A percentile compares a stretch with the other conserved stretches of the same genome.
Evolutionary conservation across 352 stramenopile species (phyloP).

Genomic region (Phytophthora ramorum): DNA sequence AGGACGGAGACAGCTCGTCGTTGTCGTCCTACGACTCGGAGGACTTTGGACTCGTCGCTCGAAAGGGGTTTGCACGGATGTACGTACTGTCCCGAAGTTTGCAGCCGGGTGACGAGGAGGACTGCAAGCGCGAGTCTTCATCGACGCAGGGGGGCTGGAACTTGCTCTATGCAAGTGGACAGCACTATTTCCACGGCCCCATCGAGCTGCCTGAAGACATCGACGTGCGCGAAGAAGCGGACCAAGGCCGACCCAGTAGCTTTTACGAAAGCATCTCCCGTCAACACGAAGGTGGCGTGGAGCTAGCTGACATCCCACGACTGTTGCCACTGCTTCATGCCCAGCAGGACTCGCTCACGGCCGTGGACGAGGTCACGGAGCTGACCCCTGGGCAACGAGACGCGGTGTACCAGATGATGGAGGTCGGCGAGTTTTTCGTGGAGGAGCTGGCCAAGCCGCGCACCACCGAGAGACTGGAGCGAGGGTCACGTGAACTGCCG

Average conservation of each 20-base stretch:
- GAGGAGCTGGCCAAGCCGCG: constrained; percentile 74
- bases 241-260: not conserved
- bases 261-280: constrained; percentile 36
- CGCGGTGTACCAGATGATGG: constrained; percentile 70
- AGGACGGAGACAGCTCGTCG: constrained; percentile 30
- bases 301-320: constrained; percentile 48
- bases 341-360: constrained; percentile 53
- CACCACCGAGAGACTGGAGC: constrained; percentile 52
- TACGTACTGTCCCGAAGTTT: constrained; percentile 51
- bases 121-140: constrained; percentile 22
- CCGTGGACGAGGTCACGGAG: constrained; percentile 48
- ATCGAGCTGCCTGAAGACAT: constrained; percentile 51
- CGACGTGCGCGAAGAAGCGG: constrained; percentile 18
- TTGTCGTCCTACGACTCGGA: constrained; percentile 67
- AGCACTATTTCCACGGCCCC: constrained; percentile 63
- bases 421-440: constrained; percentile 73
- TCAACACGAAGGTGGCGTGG: constrained; percentile 22
- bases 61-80: constrained; percentile 69
- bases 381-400: constrained; percentile 59
- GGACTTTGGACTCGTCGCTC: constrained; percentile 57
- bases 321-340: constrained; percentile 63
- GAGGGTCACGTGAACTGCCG: constrained; percentile 50
- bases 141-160: constrained; percentile 33
- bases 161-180: constrained; percentile 61
- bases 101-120: not conserved